These are phyloP conservation scores for Leccinum imitatum DNA, from an alignment of 768 basidiomycete species.

Conservation along the genomic window DNA sequence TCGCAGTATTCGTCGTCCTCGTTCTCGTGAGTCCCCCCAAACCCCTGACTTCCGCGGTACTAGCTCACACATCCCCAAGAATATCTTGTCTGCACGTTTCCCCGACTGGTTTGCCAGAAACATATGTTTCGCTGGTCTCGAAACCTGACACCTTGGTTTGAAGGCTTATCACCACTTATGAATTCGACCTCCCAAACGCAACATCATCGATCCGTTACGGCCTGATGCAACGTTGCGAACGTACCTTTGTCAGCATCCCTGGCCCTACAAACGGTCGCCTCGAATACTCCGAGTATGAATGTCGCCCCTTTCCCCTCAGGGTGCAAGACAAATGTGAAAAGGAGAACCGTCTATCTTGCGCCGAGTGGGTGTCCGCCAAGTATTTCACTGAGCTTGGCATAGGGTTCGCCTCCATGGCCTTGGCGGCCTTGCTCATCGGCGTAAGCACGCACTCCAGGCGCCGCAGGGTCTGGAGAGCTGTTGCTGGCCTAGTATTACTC, in stretches of 20 bases:
- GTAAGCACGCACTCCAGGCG: slow-evolving; percentile 72
- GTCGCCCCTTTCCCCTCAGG: slow-evolving; percentile 63
- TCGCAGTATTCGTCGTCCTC: slow-evolving; percentile 51
- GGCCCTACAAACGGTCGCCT: slow-evolving; percentile 41
- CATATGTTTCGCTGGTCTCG: slow-evolving; percentile 14
- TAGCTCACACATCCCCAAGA: slow-evolving; percentile 38
- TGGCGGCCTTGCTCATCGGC: slow-evolving; percentile 61
- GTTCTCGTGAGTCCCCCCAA: slow-evolving; percentile 45
- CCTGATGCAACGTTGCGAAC: slow-evolving; percentile 56
- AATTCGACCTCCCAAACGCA: slow-evolving; percentile 44
- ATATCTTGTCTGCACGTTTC: slow-evolving; percentile 52
- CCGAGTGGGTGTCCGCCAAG: slow-evolving; percentile 67
- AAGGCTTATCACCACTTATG: slow-evolving; percentile 41
- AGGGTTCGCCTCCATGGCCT: slow-evolving; percentile 60
- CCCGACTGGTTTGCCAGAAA: slow-evolving; percentile 59
- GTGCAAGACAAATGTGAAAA: slow-evolving; percentile 47
- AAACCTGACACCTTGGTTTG: slow-evolving; percentile 29
- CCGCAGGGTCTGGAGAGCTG: slow-evolving; percentile 74
- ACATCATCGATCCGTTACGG: slow-evolving; percentile 58
- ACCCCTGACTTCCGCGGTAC: not conserved
- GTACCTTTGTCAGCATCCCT: slow-evolving; percentile 47
- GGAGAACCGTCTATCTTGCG: slow-evolving; percentile 60
- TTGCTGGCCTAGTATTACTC: slow-evolving; percentile 60
- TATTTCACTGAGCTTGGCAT: slow-evolving; percentile 65
- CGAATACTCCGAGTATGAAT: slow-evolving; percentile 56